These are phyloP conservation scores for Sporothrix globosa DNA, from an alignment of 2,329 filamentous ascomycete species.

Conservation along the genomic window DNA sequence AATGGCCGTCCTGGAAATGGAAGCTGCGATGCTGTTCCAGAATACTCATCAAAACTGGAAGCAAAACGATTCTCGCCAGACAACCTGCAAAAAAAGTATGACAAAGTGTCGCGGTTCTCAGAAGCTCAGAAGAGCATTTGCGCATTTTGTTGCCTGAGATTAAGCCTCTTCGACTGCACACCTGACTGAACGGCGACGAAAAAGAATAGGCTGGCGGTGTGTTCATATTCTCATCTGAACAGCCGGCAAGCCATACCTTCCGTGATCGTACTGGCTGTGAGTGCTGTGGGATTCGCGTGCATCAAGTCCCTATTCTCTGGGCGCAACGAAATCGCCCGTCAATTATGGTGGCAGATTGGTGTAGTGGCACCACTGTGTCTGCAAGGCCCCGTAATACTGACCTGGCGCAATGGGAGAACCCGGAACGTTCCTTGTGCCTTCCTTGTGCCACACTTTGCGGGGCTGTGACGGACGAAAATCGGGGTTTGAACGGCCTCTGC, in stretches of 20 bases:
- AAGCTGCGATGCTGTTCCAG: not conserved
- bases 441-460: not conserved
- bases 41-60: not conserved
- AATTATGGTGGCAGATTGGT: not conserved
- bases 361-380: constrained; percentile 26
- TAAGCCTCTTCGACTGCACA: not conserved
- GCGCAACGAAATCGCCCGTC: constrained; percentile 6
- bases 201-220: constrained; percentile 15
- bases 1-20: not conserved
- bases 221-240: not conserved
- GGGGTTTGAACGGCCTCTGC: constrained; percentile 35
- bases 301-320: constrained; percentile 23
- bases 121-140: not conserved
- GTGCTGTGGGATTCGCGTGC: constrained; percentile 18
- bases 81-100: not conserved
- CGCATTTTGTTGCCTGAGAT: not conserved
- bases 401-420: constrained; percentile 23
- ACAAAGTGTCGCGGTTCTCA: not conserved
- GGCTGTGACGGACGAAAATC: constrained; percentile 33
- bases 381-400: constrained; percentile 14
- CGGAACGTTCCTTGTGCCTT: constrained; percentile 18
- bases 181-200: constrained; percentile 22
- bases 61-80: not conserved
- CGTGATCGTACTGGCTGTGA: not conserved
- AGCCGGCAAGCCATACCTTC: not conserved